These are phyloP conservation scores for Suhomyces ambrosiae DNA, from an alignment of 1,139 yeast species.

Conservation along the genomic window DNA sequence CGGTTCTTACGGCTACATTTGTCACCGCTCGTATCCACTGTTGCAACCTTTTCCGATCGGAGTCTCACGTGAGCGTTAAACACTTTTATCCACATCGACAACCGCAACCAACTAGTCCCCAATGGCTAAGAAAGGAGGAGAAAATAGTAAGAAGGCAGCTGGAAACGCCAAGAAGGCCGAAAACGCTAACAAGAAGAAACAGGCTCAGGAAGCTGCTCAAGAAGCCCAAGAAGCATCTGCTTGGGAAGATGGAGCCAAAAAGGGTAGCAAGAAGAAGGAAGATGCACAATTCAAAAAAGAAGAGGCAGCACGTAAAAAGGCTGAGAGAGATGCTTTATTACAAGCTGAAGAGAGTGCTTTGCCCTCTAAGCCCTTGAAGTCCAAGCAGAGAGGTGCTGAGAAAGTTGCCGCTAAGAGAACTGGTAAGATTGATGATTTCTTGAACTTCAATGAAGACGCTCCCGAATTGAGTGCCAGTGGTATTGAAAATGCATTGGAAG, in stretches of 20 bases:
- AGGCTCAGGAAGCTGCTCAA: constrained; percentile 49
- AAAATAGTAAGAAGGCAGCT: constrained; percentile 64
- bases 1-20: too few relatives aligned
- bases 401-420: constrained; percentile 65
- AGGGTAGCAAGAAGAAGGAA: constrained; percentile 69
- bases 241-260: constrained; percentile 77
- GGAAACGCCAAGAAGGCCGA: constrained; percentile 76
- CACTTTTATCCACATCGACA: constrained; percentile 1
- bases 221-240: constrained; percentile 61
- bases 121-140: constrained; percentile 64
- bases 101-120: constrained; percentile 1
- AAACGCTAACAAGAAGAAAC: constrained; percentile 60
- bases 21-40: too few relatives aligned
- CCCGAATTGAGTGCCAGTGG: constrained; percentile 70
- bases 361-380: constrained; percentile 57
- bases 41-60: constrained; percentile 10
- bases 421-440: constrained; percentile 66
- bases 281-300: constrained; percentile 61
- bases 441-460: constrained; percentile 51
- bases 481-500: constrained; percentile 77
- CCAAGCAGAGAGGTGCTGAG: constrained; percentile 70
- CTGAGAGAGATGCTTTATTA: constrained; percentile 60
- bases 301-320: constrained; percentile 65
- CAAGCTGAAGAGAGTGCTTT: constrained; percentile 65
- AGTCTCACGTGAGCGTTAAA: constrained; percentile 2